phyloP scores from a whole-genome alignment of 2,329 filamentous ascomycete genomes.

The Incumbomyces delicatus region DNA sequence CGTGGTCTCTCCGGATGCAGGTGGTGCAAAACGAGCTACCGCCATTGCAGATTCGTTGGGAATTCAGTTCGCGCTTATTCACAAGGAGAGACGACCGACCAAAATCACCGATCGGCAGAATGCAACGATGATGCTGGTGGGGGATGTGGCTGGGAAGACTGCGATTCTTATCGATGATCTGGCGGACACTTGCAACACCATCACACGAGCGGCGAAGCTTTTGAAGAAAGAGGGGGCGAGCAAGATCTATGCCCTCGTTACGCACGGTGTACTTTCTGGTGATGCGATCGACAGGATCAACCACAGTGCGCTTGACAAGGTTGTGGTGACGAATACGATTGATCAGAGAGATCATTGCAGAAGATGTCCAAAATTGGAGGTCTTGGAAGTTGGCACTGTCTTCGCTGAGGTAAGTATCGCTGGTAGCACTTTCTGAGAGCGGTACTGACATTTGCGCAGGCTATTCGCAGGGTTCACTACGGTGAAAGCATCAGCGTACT shows the following conservation, averaged over 20 bases:
- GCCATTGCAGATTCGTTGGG: constrained; percentile 87
- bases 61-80: constrained; percentile 93
- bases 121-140: constrained; percentile 87
- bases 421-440: constrained; percentile 3
- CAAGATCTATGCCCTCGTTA: constrained; percentile 81
- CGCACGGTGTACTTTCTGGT: constrained; percentile 88
- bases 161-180: constrained; percentile 92
- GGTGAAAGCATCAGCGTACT: constrained; percentile 95
- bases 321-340: constrained; percentile 91
- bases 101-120: constrained; percentile 74
- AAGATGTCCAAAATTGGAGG: constrained; percentile 77
- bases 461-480: constrained; percentile 91
- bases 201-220: constrained; percentile 91
- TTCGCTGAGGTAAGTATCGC: constrained; percentile 65
- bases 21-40: constrained; percentile 90
- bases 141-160: constrained; percentile 68
- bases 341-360: constrained; percentile 73
- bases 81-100: constrained; percentile 91
- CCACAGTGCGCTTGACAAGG: constrained; percentile 81
- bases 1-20: constrained; percentile 91
- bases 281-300: constrained; percentile 93
- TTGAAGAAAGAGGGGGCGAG: constrained; percentile 87
- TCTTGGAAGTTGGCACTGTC: constrained; percentile 76
- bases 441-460: constrained; percentile 33
- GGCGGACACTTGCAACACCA: constrained; percentile 92